Base-by-base conservation (phyloP, 768 basidiomycete genomes). In the Kwoniella sp. region DNA sequence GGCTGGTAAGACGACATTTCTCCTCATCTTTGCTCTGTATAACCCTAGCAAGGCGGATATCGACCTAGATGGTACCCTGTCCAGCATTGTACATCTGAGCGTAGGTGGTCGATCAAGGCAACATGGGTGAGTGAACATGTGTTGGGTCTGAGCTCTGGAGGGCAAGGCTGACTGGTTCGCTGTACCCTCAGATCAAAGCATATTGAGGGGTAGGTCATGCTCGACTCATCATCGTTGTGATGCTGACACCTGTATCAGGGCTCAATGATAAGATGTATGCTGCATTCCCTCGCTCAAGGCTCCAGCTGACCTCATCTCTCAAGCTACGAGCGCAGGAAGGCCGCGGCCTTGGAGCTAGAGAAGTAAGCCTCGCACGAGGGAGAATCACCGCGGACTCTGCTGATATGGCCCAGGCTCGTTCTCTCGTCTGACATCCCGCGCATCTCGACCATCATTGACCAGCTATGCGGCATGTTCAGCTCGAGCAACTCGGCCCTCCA, bases 321-420 rank as follows among this genome's bases (percentile, higher is more conserved):
- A n/a, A 70, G 67, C 74, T 95, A 96, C 73, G 92, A 96, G 80
- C 90, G 91, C 77, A 83, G 92, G 53, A 95, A 96, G 77, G 84
- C 88, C 7, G 90, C 92, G 6, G 93, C 93, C 7, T 83, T 92
- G 45, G 92, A 96, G 46, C 82, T 98, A 46, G 92, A 98, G 79
- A 95, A 90, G 90, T 91, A 71, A 62, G 76, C 20, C 67, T 48
- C 11, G 33, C 31, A 8, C 31, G 31, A 15, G 8, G 15, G 9
- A 8, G 15, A 8, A 15, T 8, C 31, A 32, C 9, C 31, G 15
- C 8, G 9, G 9, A 32, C 31, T 8, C 15, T 32, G 31, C 31
- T 32, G 31, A 32, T 32, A 8, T 32, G 20, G 8, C 31, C 5
- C 60, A 78, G 78, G 62, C 64, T 76, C 36, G 85, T 95, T 55